Evolutionary conservation across 768 basidiomycete genomes (phyloP).

Genomic region (Suillus subalutaceus): DNA sequence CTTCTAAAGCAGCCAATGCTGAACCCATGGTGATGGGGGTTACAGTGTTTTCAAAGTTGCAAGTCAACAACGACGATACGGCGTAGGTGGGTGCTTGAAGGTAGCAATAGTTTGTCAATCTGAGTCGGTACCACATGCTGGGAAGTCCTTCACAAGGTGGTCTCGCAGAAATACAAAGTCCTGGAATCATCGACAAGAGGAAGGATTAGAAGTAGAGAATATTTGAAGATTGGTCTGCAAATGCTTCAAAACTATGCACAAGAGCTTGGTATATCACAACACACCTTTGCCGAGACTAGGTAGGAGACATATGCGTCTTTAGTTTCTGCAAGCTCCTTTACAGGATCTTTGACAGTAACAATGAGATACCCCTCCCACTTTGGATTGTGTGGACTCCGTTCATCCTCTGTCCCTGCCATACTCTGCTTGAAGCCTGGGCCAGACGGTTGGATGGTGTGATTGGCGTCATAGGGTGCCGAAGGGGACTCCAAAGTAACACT

Average conservation of each 20-base stretch:
- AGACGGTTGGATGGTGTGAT: constrained; percentile 41
- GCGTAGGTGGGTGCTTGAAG: no score
- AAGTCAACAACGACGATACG: no score
- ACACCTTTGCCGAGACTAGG: constrained; percentile 84
- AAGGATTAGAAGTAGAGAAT: constrained; percentile 76
- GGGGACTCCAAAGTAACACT: constrained; percentile 90
- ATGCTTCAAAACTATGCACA: constrained; percentile 15
- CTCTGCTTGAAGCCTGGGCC: constrained; percentile 85
- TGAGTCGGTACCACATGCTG: constrained; percentile 99
- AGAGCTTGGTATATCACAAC: constrained; percentile 20
- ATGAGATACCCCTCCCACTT: constrained; percentile 91
- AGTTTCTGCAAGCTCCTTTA: constrained; percentile 94
- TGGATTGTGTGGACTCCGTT: constrained; percentile 71
- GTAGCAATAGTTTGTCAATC: no score
- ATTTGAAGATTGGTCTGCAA: constrained; percentile 86
- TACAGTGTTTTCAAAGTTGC: no score
- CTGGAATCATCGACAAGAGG: constrained; percentile 87
- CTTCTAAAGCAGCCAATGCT: no score
- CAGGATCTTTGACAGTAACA: constrained; percentile 85
- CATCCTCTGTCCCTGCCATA: constrained; percentile 68
- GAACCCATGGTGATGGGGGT: no score
- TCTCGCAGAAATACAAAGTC: constrained; percentile 96
- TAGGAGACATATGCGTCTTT: constrained; percentile 98
- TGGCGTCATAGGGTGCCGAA: constrained; percentile 54
- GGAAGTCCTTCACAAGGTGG: constrained; percentile 88